Percentiles rank a stretch among this genome's conserved stretches.
phyloP scores from a whole-genome alignment of 371 early-diverging fungal genomes.

The Mortierella sp. region DNA sequence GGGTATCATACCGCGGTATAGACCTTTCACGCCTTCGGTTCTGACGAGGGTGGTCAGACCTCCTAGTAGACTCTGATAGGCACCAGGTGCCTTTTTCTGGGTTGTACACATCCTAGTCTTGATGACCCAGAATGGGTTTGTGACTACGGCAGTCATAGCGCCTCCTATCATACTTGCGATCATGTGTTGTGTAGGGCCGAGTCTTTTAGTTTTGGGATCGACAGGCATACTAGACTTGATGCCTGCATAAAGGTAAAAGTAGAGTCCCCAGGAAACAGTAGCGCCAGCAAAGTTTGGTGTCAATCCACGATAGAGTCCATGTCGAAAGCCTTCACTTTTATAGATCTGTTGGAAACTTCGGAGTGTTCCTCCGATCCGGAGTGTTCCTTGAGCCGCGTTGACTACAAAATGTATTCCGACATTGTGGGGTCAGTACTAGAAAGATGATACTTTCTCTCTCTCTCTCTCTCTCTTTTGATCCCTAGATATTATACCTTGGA shows the following conservation, averaged over 20 bases:
- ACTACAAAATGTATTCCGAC: constrained; percentile 49
- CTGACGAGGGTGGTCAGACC: constrained; percentile 6
- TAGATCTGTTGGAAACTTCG: constrained; percentile 71
- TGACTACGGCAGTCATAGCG: constrained; percentile 82
- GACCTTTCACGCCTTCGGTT: constrained; percentile 85
- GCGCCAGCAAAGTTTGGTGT: constrained; percentile 93
- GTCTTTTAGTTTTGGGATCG: constrained; percentile 64
- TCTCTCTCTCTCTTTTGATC: neutral
- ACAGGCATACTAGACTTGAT: constrained; percentile 72
- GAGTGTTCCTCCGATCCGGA: constrained; percentile 77
- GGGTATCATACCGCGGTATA: constrained; percentile 91
- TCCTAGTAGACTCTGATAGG: constrained; percentile 80
- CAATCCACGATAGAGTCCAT: constrained; percentile 92
- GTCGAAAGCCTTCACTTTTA: constrained; percentile 65
- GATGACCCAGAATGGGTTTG: constrained; percentile 96
- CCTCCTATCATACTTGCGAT: constrained; percentile 72
- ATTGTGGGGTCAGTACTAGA: too few species aligned
- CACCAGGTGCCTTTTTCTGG: constrained; percentile 68
- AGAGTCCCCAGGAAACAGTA: constrained; percentile 95
- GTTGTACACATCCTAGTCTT: constrained; percentile 95
- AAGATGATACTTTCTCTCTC: neutral
- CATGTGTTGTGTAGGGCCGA: constrained; percentile 83
- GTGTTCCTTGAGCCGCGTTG: constrained; percentile 62
- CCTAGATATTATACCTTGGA: constrained; percentile 76
- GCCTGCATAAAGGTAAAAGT: constrained; percentile 87